A percentile compares a stretch with the other conserved stretches of the same genome.
Evolutionary conservation across 129 eudicot species (phyloP).

Genomic region (Flaveria ramosissima): DNA sequence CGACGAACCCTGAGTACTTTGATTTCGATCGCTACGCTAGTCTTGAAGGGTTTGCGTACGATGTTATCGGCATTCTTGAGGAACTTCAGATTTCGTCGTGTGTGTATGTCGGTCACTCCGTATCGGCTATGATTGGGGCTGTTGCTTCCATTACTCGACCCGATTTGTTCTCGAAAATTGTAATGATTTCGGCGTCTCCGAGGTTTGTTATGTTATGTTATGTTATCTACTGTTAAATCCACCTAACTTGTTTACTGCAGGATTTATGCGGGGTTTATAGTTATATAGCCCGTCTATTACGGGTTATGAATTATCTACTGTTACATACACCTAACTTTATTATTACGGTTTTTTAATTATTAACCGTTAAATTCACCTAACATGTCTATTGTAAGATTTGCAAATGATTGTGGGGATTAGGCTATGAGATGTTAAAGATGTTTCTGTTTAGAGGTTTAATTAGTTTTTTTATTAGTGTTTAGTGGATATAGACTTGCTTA

Average conservation of each 20-base stretch:
- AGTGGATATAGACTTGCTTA: background rate
- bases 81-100: conserved; percentile 63
- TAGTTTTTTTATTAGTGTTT: background rate
- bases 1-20: conserved; percentile 90
- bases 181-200: conserved; percentile 72
- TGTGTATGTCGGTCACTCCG: conserved; percentile 82
- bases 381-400: too few species aligned
- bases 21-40: conserved; percentile 75
- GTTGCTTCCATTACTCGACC: conserved; percentile 84
- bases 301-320: too few species aligned
- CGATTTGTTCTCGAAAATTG: conserved; percentile 67
- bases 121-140: conserved; percentile 81
- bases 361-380: too few species aligned
- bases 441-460: background rate
- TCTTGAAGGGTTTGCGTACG: conserved; percentile 75
- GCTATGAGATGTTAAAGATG: background rate
- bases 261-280: too few species aligned
- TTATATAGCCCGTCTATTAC: too few species aligned
- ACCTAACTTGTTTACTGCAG: too few species aligned
- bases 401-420: background rate
- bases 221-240: background rate
- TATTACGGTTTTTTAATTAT: too few species aligned
- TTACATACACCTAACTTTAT: too few species aligned
- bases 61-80: conserved; percentile 72
- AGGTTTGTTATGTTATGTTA: conserved; percentile 50